Evolutionary conservation across 192 early-diverging fungal species (phyloP).

Genomic region (Podila epicladia): DNA sequence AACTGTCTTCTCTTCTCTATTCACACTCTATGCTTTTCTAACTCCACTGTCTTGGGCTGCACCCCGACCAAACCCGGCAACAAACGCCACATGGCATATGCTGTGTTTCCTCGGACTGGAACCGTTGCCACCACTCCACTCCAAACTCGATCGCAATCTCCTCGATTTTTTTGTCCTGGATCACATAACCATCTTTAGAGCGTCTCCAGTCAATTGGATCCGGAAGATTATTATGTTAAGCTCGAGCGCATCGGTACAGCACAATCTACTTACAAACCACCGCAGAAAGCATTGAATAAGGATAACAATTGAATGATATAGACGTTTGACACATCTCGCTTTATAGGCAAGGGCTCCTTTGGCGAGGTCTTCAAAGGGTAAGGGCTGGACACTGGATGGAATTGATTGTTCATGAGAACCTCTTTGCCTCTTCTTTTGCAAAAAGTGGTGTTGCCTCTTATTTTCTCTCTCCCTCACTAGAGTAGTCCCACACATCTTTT

Average conservation of each 20-base stretch:
- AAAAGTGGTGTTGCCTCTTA: too few relatives aligned
- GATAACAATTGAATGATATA: too few relatives aligned
- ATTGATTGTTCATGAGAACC: too few relatives aligned
- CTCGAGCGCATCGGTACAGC: constrained; percentile 72
- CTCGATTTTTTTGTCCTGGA: too few relatives aligned
- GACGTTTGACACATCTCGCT: neutral
- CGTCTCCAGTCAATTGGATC: constrained; percentile 60
- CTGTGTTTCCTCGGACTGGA: too few relatives aligned
- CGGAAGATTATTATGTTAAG: constrained; percentile 72
- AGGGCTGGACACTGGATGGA: constrained; percentile 14
- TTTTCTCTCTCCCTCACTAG: too few relatives aligned
- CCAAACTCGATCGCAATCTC: too few relatives aligned
- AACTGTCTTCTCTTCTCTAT: neutral
- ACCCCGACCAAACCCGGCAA: too few relatives aligned
- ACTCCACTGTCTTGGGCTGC: too few relatives aligned
- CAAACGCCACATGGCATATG: too few relatives aligned
- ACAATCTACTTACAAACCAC: neutral
- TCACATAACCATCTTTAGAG: constrained; percentile 18
- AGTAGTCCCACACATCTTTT: neutral
- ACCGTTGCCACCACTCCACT: too few relatives aligned
- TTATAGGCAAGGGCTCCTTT: constrained; percentile 77
- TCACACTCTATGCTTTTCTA: neutral
- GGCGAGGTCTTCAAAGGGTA: constrained; percentile 89
- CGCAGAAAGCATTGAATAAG: neutral
- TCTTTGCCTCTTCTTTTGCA: too few relatives aligned